These are phyloP conservation scores for Aspergillus kassunensis DNA, from an alignment of 495 filamentous ascomycete genomes.

Conservation along the genomic window DNA sequence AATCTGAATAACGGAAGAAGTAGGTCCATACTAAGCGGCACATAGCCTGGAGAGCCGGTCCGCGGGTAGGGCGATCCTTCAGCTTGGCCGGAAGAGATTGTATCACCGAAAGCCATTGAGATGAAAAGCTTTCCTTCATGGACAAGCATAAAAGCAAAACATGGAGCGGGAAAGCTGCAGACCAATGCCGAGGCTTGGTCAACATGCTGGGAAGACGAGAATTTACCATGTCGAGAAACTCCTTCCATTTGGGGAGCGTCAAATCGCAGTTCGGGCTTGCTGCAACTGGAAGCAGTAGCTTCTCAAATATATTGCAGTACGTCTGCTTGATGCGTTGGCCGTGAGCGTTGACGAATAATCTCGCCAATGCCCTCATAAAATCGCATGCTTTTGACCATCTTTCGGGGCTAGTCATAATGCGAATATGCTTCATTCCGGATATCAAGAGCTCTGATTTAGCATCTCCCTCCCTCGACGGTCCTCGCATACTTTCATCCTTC, in stretches of 20 bases:
- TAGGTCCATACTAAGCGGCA: slow-evolving; percentile 96
- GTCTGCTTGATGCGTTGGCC: slow-evolving; percentile 86
- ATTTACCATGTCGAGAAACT: slow-evolving; percentile 73
- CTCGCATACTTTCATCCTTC: slow-evolving; percentile 65
- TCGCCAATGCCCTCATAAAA: slow-evolving; percentile 75
- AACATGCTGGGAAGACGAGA: slow-evolving; percentile 76
- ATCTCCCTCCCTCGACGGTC: slow-evolving; percentile 64
- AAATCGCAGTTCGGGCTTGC: slow-evolving; percentile 69
- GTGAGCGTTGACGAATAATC: slow-evolving; percentile 77
- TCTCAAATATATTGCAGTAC: slow-evolving; percentile 87
- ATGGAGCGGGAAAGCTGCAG: slow-evolving; percentile 77
- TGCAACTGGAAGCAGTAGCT: slow-evolving; percentile 82
- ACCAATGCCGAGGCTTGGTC: slow-evolving; percentile 87
- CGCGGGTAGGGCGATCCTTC: slow-evolving; percentile 76
- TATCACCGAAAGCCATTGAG: slow-evolving; percentile 80
- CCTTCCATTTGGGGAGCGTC: slow-evolving; percentile 75
- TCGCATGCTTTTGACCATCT: slow-evolving; percentile 84
- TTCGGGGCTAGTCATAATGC: slow-evolving; percentile 63
- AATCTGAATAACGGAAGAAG: slow-evolving; percentile 77
- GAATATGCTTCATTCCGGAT: slow-evolving; percentile 84
- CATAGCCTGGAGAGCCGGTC: slow-evolving; percentile 80
- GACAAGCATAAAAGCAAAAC: slow-evolving; percentile 84
- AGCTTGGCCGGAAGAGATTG: slow-evolving; percentile 69
- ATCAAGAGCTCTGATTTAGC: slow-evolving; percentile 78
- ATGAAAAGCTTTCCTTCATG: slow-evolving; percentile 72